These are phyloP conservation scores for Primulina eburnea DNA, from an alignment of 257 asterid genomes.

Conservation along the genomic window DNA sequence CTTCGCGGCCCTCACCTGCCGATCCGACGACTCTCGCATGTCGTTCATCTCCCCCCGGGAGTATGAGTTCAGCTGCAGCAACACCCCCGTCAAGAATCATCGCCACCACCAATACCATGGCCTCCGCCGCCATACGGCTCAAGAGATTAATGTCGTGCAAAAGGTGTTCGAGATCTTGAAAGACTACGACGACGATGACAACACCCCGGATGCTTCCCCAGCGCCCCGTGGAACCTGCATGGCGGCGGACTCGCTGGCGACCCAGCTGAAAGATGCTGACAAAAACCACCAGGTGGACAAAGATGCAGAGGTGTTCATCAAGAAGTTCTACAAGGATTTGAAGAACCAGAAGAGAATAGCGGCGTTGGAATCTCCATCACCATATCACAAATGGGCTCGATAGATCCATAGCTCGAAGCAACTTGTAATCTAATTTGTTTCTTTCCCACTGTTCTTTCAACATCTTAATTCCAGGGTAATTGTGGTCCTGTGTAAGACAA, in stretches of 20 bases:
- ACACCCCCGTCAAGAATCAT: neutral
- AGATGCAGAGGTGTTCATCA: slow-evolving; percentile 49
- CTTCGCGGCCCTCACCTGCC: slow-evolving; percentile 39
- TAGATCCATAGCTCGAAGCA: neutral
- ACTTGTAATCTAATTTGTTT: neutral
- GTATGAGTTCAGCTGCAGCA: slow-evolving; percentile 3
- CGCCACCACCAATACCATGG: neutral
- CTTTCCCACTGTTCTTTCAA: neutral
- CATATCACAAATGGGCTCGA: slow-evolving; percentile 34
- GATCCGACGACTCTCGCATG: slow-evolving; percentile 24
- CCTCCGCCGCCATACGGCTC: neutral
- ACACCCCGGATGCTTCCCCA: slow-evolving; percentile 18
- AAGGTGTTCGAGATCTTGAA: slow-evolving; percentile 26
- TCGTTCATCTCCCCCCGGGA: slow-evolving; percentile 38
- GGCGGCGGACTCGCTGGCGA: slow-evolving; percentile 27
- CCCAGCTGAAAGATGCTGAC: slow-evolving; percentile 6
- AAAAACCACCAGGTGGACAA: slow-evolving; percentile 32
- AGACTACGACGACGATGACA: slow-evolving; percentile 7
- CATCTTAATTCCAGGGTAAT: neutral
- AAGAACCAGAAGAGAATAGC: slow-evolving; percentile 39
- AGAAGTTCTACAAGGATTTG: slow-evolving; percentile 47
- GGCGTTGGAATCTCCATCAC: slow-evolving; percentile 47
- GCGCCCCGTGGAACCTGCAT: slow-evolving; percentile 18
- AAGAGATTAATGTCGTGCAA: neutral
- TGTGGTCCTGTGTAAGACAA: neutral